Base-by-base conservation (phyloP, 495 filamentous ascomycete genomes). In the Daldinia bambusicola region DNA sequence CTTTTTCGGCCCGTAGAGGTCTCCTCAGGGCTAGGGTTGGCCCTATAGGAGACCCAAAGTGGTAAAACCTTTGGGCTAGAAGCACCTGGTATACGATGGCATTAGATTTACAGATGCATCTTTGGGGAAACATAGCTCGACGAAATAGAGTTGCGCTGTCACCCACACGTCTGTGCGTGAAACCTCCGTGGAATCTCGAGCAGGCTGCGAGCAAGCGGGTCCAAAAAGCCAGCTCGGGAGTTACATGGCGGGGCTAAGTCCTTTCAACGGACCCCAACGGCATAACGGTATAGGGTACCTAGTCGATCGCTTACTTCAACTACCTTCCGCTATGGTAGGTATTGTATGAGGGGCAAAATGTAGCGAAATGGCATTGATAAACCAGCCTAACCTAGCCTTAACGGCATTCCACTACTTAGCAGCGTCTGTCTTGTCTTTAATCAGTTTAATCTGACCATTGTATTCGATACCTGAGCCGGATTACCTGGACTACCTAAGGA, bases 151-250 rank as follows among this genome's bases (percentile, higher is more conserved):
- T 58, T 58, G 34, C 34, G 36, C 32, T 34, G 52, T 59, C 40
- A 63, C 45, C 70, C 65, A 52, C 41, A 53, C 61, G 66, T 73
- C 61, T 69, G 70, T 73, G 66, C 65, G 70, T 57, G 61, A 18
- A 64, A 67, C 61, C 57, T 60, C n/a, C 37, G 45, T 43, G 38
- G 56, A 22, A 60, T 60, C 56, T 60, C 14, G 22, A 32, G 22
- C 18, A 10, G 37, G 38, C 37, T 45, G 56, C 37, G 37, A 60
- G 20, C 38, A 20, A 43, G 20, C 56, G 56, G 56, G 45, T 60
- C 37, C 14, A 45, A 41, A 22, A 38, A 30, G n/a, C 30, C 32
- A 18, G 32, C 32, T 18, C 50, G 30, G 50, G 50, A 56, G 34
- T 66, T 58, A 20, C 26, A 26, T 26, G 26, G 18, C 32, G 60